Conservation (phyloP, 2,329 filamentous ascomycete species). For the Blumeria graminis region DNA sequence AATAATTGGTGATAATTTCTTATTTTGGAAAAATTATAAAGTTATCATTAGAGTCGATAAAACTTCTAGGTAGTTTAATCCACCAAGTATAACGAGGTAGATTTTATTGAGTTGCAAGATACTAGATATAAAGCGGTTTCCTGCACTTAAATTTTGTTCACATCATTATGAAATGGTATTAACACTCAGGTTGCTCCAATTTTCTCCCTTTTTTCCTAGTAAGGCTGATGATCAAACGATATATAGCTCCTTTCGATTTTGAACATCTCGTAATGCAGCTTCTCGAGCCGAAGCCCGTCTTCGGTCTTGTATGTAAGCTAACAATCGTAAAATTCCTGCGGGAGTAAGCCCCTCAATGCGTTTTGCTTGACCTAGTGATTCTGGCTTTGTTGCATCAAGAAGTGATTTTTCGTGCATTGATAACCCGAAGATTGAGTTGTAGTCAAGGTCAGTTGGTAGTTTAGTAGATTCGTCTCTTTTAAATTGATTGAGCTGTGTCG, state of each 20-base stretch:
- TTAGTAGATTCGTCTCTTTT: slow-evolving; percentile 50
- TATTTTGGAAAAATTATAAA: no score
- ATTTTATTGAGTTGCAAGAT: no score
- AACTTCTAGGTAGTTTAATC: no score
- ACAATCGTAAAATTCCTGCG: slow-evolving; percentile 31
- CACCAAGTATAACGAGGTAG: no score
- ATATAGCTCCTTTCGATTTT: background rate
- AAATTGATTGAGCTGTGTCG: slow-evolving; percentile 38
- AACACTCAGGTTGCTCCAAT: no score
- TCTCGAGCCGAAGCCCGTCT: slow-evolving; percentile 6
- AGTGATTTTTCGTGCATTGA: slow-evolving; percentile 56
- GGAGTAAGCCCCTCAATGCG: slow-evolving; percentile 61
- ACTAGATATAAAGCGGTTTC: no score
- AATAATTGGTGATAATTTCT: no score
- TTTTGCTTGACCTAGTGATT: slow-evolving; percentile 71
- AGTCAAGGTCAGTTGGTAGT: slow-evolving; percentile 55
- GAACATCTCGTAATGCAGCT: slow-evolving; percentile 6
- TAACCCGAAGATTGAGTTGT: slow-evolving; percentile 45
- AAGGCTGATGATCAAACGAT: no score
- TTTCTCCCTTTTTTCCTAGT: no score
- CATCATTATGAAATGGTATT: no score
- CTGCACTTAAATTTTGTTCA: no score
- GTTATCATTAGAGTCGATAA: no score
- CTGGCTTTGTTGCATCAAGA: slow-evolving; percentile 46
- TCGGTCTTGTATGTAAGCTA: slow-evolving; percentile 28